Conservation (phyloP, 352 stramenopile species). For the Globisporangium iwayamae region DNA sequence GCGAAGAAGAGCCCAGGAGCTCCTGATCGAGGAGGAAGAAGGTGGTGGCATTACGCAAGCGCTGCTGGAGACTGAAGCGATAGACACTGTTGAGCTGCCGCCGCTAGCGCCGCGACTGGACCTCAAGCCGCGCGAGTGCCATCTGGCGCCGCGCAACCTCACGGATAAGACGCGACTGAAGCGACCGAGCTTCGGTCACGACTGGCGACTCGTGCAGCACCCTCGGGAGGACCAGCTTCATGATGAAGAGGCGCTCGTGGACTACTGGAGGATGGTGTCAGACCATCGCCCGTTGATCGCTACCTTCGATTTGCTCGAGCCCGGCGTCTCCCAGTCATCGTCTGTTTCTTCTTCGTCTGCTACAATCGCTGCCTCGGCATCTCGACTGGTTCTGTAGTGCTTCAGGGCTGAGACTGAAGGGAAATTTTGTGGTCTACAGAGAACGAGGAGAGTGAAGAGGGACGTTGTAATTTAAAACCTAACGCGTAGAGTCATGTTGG, state of each 20-base stretch:
- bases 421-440: background rate
- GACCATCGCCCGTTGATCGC: slow-evolving; percentile 69
- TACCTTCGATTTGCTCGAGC: slow-evolving; percentile 43
- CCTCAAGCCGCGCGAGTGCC: slow-evolving; percentile 48
- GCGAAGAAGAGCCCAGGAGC: slow-evolving; percentile 5
- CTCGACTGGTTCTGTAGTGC: background rate
- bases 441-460: background rate
- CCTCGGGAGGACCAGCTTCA: slow-evolving; percentile 38
- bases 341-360: background rate
- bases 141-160: slow-evolving; percentile 61
- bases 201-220: slow-evolving; percentile 48
- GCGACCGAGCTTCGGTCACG: slow-evolving; percentile 68
- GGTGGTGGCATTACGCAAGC: background rate
- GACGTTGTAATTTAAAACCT: slow-evolving; percentile 10
- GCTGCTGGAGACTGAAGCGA: slow-evolving; percentile 1
- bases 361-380: background rate
- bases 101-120: slow-evolving; percentile 28
- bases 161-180: slow-evolving; percentile 69
- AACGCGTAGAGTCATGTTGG: slow-evolving; percentile 11
- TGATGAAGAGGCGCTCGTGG: slow-evolving; percentile 61
- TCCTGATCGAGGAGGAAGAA: background rate
- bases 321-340: background rate
- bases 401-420: background rate
- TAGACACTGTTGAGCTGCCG: background rate
- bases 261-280: slow-evolving; percentile 85